phyloP scores from a whole-genome alignment of 2,329 filamentous ascomycete genomes.

The Sordariomycetes sp. region DNA sequence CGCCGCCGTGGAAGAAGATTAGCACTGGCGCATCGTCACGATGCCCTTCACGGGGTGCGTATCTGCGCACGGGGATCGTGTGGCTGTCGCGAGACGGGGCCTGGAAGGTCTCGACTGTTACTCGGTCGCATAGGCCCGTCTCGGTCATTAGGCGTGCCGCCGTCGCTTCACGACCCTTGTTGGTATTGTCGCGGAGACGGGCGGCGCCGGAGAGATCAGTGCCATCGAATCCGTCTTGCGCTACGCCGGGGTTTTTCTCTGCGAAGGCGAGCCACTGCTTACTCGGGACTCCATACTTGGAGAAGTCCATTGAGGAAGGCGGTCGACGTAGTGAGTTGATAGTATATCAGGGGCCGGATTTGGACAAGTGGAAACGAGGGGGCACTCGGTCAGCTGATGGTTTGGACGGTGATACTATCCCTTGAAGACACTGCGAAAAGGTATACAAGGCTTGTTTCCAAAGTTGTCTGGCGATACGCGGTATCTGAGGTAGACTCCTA shows the following conservation, averaged over 20 bases:
- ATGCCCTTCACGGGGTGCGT: background rate
- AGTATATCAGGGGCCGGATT: background rate
- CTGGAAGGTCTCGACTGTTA: background rate
- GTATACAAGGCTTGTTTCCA: too few species aligned
- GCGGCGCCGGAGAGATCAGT: slow-evolving; percentile 1
- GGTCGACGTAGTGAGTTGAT: background rate
- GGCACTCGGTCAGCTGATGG: too few species aligned
- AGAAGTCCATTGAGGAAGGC: slow-evolving; percentile 11
- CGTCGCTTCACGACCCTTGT: background rate
- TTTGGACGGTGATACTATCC: too few species aligned
- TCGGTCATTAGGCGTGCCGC: background rate
- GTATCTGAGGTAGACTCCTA: too few species aligned
- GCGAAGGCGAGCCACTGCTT: slow-evolving; percentile 24
- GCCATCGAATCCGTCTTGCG: slow-evolving; percentile 1
- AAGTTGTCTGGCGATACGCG: too few species aligned
- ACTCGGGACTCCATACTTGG: slow-evolving; percentile 22
- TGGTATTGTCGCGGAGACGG: background rate
- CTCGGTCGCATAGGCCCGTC: background rate
- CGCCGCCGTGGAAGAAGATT: slow-evolving; percentile 37
- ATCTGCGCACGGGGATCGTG: slow-evolving; percentile 3
- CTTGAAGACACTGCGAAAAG: too few species aligned
- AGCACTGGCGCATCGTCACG: background rate
- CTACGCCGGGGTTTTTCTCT: slow-evolving; percentile 8
- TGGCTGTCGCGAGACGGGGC: slow-evolving; percentile 1
- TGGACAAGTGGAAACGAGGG: too few species aligned